Evolutionary conservation across 73 alveolate species (phyloP).

Genomic region (Paramecium tetraurelia): DNA sequence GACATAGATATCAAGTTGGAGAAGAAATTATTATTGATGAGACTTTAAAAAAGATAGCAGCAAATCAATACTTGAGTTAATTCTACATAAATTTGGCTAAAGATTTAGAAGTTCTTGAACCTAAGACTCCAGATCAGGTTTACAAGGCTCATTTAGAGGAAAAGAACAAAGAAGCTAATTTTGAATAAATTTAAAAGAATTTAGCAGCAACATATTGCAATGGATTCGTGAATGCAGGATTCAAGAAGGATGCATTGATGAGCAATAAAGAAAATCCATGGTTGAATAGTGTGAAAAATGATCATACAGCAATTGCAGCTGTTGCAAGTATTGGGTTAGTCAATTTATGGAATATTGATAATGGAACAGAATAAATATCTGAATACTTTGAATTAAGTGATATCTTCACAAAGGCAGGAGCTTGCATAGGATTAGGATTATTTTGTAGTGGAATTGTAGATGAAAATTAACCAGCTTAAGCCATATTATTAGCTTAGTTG

Average conservation of each 20-base stretch:
- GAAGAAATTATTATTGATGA: conserved; percentile 70
- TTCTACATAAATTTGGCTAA: conserved; percentile 88
- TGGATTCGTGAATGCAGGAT: conserved; percentile 99
- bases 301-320: conserved; percentile 79
- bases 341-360: conserved; percentile 92
- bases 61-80: conserved; percentile 82
- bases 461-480: conserved; percentile 88
- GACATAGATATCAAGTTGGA: conserved; percentile 81
- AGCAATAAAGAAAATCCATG: conserved; percentile 79
- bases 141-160: conserved; percentile 98
- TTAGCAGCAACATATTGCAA: conserved; percentile 95
- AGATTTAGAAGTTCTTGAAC: conserved; percentile 97
- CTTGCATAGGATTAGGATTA: conserved; percentile 89
- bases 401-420: conserved; percentile 85
- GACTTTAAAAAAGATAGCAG: conserved; percentile 80
- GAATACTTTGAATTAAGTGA: conserved; percentile 80
- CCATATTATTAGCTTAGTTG: conserved; percentile 78
- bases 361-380: conserved; percentile 89
- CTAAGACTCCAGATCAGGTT: conserved; percentile 98
- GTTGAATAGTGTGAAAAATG: conserved; percentile 89
- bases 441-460: conserved; percentile 86
- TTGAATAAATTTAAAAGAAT: conserved; percentile 84
- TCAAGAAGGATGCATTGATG: conserved; percentile 93
- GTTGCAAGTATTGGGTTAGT: conserved; percentile 71
- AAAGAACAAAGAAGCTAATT: conserved; percentile 64